Base-by-base conservation (phyloP, 768 basidiomycete species). In the Russula griseocarnosa region DNA sequence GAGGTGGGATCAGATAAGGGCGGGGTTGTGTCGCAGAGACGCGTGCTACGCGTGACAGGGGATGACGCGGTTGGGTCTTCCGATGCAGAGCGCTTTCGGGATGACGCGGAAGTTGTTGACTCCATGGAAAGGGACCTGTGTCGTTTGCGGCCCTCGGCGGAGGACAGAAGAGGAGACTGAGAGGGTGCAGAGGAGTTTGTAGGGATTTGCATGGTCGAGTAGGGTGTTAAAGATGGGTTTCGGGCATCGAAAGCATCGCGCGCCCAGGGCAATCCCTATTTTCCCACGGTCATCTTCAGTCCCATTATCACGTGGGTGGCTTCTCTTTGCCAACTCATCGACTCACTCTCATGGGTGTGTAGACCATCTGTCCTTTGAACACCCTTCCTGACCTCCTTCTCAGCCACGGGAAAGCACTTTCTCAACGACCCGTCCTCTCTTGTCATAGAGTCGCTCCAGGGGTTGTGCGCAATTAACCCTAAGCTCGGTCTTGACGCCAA, bases 1-100 rank as follows among this genome's bases (percentile, higher is more conserved):
- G 74, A 74, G 46, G 74, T 67, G 22, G 71, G 66, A 66, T 69
- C 67, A 22, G 67, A 66, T 26, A 55, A 58, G 58, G 63, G 53
- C 18, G 32, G 52, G 34, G 5, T 46, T 38, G 60, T 55, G 47
- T 71, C 67, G 22, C 63, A 53, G 40, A 66, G 49, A 54, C 68
- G 66, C 52, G 71, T 66, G 76, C 75, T 61, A 76, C 77, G 64
- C 78, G 73, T 73, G 76, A 76, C 66, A 68, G 72, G 71, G 53
- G 61, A 58, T 65, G 83, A 79, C 62, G 76, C 74, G 64, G 79
- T 71, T 65, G 81, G 79, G 55, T 81, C 84, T 72, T 90, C 88
- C 26, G 91, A 89, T 60, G 83, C 83, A 22, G 89, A 82, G 67
- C 92, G 87, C 78, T 94, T 95, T 65, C 85, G 78, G 32, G 90